Base-by-base conservation (phyloP, 331 rosid genomes). In the Arachis monticola region DNA sequence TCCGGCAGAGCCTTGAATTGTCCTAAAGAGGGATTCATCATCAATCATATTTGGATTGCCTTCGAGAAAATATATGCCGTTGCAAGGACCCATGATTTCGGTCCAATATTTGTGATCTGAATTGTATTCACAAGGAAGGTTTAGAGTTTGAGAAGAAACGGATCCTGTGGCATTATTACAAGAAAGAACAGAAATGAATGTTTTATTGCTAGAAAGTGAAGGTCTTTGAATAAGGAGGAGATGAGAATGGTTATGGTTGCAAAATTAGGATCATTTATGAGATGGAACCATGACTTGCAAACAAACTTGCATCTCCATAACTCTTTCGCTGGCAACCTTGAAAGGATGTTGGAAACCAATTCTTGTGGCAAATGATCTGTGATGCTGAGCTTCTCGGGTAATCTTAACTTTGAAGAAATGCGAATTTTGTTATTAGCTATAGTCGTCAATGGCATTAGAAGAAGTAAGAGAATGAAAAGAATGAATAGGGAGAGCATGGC, bases 271-370 rank as follows among this genome's bases (percentile, higher is more conserved):
- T 74, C 55, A 2, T 42, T 5, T 51, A 74, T 74, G 72, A 64
- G 44, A 63, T 52, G n/a, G 14, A 74, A 74, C 79, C 79, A 74
- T 12, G 72, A 63, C 42, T 63, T 74, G 64, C 31, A 64, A 7
- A 74, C 79, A 0, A 3, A 7, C 31, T 52, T 74, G 64, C 64
- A 52, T 52, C 1, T 38, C 3, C 63, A 2, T n/a, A 74, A 64
- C 2, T 51, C 56, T 53, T 7, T 74, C 2, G 79, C 13, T 0
- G 79, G 64, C 10, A 74, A 52, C 44, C 72, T 74, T 51, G 79
- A 63, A 55, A 74, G 72, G 30, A 74, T 53, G 72, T 27, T 64
- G 51, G 56, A 74, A 5, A 63, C 31, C 46, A 63, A 41, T 51
- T 74, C 79, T 41, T 2, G 45, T 52, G 79, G 79, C 64, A 74